phyloP scores from a whole-genome alignment of 805 yeast genomes.

The Danielia reshetovae region DNA sequence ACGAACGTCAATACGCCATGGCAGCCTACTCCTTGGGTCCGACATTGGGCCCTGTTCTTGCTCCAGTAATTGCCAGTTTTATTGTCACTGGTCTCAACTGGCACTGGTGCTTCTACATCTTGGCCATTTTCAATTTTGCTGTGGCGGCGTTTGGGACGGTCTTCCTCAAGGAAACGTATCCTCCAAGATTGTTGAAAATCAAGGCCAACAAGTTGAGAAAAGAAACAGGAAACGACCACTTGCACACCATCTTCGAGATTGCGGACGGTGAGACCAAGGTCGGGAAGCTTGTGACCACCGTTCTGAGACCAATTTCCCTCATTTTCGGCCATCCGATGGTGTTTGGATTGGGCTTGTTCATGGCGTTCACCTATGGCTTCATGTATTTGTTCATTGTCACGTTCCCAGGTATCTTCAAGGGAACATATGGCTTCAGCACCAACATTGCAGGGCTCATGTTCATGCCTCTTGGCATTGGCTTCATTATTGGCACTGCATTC shows the following conservation, averaged over 20 bases:
- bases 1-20: constrained; percentile 51
- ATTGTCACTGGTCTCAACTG: constrained; percentile 48
- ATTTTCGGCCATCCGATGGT: constrained; percentile 60
- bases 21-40: constrained; percentile 60
- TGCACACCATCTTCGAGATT: constrained; percentile 59
- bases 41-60: constrained; percentile 64
- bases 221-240: constrained; percentile 50
- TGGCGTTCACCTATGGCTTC: constrained; percentile 66
- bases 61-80: constrained; percentile 59
- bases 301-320: constrained; percentile 52
- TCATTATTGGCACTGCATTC: constrained; percentile 43
- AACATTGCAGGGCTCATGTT: constrained; percentile 59
- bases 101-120: constrained; percentile 67
- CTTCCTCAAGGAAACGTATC: constrained; percentile 54
- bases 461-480: constrained; percentile 55
- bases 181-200: constrained; percentile 46
- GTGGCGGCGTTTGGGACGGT: constrained; percentile 43
- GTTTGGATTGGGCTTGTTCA: constrained; percentile 55
- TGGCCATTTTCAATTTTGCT: constrained; percentile 56
- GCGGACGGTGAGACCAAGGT: constrained; percentile 46
- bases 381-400: constrained; percentile 60
- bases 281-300: constrained; percentile 40
- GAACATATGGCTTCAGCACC: constrained; percentile 41
- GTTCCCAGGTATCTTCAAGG: constrained; percentile 51
- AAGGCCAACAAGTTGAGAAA: constrained; percentile 48